A percentile compares a stretch with the other conserved stretches of the same genome.
phyloP scores from a whole-genome alignment of 768 basidiomycete genomes.

The Glaciozyma martinii region DNA sequence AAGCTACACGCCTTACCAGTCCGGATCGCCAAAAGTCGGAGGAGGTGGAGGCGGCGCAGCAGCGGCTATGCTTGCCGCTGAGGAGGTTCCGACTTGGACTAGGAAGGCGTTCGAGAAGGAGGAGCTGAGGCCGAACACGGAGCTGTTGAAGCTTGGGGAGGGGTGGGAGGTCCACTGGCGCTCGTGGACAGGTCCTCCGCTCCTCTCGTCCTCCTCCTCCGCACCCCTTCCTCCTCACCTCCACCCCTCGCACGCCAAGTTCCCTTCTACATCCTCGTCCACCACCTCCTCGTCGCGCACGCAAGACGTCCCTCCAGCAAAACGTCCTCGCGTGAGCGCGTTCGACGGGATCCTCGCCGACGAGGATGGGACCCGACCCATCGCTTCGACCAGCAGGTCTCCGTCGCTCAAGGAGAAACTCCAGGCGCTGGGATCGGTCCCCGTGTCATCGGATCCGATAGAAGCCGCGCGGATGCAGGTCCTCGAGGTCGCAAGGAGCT shows the following conservation, averaged over 20 bases:
- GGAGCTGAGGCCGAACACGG: neutral
- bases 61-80: neutral
- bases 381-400: constrained; percentile 1
- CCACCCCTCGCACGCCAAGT: neutral
- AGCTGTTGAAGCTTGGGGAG: constrained; percentile 13
- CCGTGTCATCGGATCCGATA: neutral
- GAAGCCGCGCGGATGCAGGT: constrained; percentile 6
- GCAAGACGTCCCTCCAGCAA: neutral
- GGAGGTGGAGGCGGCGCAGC: neutral
- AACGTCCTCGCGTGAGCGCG: neutral
- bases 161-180: constrained; percentile 19
- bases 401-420: constrained; percentile 8
- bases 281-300: neutral
- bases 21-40: neutral
- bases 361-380: neutral
- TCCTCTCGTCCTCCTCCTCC: neutral
- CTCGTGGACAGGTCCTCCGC: constrained; percentile 15
- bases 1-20: neutral
- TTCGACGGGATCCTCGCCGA: constrained; percentile 21
- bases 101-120: constrained; percentile 1
- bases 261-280: constrained; percentile 5
- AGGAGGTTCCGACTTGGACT: neutral
- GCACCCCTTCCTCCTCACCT: neutral
- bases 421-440: neutral
- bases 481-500: neutral